Evolutionary conservation across 129 eudicot species (phyloP).

Genomic region (Flaveria trinervia): DNA sequence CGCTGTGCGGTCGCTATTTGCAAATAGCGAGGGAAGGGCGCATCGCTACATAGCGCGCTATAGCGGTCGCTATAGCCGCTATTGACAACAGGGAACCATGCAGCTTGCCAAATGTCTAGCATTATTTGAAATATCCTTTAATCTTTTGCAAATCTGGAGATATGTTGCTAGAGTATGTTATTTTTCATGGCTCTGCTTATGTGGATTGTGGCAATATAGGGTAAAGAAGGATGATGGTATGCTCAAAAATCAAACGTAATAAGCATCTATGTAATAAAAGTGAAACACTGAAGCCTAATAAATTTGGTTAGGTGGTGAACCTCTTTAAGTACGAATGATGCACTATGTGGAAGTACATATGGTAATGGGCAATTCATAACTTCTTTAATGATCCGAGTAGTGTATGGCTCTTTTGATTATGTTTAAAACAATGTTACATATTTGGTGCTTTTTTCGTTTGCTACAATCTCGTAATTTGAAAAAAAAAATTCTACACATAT

Average conservation of each 20-base stretch:
- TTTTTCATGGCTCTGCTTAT: background rate
- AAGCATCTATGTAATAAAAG: background rate
- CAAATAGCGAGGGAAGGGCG: too few relatives aligned
- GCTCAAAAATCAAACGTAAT: constrained; percentile 16
- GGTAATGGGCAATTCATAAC: background rate
- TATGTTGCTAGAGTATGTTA: background rate
- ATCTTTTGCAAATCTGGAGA: background rate
- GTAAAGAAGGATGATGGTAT: background rate
- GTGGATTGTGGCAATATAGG: background rate
- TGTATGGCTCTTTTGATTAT: background rate
- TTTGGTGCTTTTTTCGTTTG: constrained; percentile 13
- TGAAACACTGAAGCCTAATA: constrained; percentile 3
- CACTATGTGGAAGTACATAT: constrained; percentile 1
- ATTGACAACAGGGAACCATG: too few relatives aligned
- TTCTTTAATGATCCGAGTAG: constrained; percentile 3
- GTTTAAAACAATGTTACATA: constrained; percentile 1
- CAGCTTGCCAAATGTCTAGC: background rate
- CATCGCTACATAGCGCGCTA: too few relatives aligned
- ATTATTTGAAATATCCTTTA: background rate
- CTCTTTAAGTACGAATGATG: background rate
- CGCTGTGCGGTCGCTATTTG: too few relatives aligned
- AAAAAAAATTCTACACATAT: background rate
- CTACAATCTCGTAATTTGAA: background rate
- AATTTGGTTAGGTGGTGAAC: constrained; percentile 12
- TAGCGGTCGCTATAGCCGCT: too few relatives aligned